phyloP scores from a whole-genome alignment of 768 basidiomycete species.

The Clavulina sp. region DNA sequence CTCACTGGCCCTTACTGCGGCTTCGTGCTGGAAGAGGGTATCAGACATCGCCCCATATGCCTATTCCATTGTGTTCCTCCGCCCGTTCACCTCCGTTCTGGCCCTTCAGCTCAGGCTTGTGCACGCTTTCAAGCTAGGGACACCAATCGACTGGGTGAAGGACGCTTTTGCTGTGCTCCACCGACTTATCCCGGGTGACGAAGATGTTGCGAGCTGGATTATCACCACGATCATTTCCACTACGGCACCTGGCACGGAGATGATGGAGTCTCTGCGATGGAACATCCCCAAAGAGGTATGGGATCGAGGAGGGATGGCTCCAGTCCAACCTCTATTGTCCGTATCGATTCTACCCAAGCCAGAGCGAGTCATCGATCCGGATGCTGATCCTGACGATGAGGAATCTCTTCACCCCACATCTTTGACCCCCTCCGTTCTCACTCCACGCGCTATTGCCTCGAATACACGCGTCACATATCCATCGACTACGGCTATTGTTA shows the following conservation, averaged over 20 bases:
- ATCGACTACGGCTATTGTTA: slow-evolving; percentile 16
- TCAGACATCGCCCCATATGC: too few relatives aligned
- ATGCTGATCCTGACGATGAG: not conserved
- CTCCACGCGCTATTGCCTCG: slow-evolving; percentile 33
- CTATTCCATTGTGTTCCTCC: slow-evolving; percentile 26
- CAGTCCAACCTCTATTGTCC: slow-evolving; percentile 43
- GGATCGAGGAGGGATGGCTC: slow-evolving; percentile 16
- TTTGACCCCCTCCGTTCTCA: slow-evolving; percentile 9
- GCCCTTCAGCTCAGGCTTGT: slow-evolving; percentile 36
- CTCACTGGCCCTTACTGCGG: too few relatives aligned
- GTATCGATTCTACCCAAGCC: not conserved
- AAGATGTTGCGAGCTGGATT: slow-evolving; percentile 33
- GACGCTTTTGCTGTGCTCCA: slow-evolving; percentile 42
- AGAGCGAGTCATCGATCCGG: too few relatives aligned
- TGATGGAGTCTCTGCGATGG: slow-evolving; percentile 6
- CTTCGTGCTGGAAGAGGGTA: too few relatives aligned
- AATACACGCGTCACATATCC: slow-evolving; percentile 10
- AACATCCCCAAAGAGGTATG: slow-evolving; percentile 5
- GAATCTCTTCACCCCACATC: not conserved
- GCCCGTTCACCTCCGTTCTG: slow-evolving; percentile 40
- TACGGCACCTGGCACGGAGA: slow-evolving; percentile 10
- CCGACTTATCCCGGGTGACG: slow-evolving; percentile 56
- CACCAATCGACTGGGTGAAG: slow-evolving; percentile 37
- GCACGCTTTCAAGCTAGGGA: slow-evolving; percentile 21
- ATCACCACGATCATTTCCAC: slow-evolving; percentile 20